Percentiles rank a stretch among this genome's conserved stretches.
These are phyloP conservation scores for Comarum palustre DNA, from an alignment of 306 rosid genomes.

Conservation along the genomic window DNA sequence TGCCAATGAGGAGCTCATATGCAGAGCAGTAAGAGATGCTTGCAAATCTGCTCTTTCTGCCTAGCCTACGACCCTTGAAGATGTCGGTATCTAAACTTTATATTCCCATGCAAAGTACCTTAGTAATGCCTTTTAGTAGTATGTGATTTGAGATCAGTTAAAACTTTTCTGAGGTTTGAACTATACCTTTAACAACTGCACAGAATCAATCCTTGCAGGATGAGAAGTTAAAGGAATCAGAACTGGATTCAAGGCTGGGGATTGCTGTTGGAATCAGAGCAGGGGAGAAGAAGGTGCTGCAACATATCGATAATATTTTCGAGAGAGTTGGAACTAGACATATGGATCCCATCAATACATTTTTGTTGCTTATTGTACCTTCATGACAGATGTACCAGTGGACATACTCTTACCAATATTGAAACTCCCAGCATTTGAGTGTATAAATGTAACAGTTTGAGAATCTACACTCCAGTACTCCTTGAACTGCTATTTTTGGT, in stretches of 20 bases:
- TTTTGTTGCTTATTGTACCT: neutral
- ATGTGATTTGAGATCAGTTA: neutral
- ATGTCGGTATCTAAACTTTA: conserved; percentile 41
- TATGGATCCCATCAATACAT: neutral
- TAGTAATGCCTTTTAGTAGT: neutral
- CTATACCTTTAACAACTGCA: neutral
- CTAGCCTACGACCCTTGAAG: conserved; percentile 78
- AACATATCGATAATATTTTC: conserved; percentile 65
- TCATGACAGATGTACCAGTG: neutral
- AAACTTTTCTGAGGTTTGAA: neutral
- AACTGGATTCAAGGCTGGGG: conserved; percentile 57
- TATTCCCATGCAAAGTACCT: neutral
- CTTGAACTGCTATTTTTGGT: neutral
- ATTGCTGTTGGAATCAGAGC: conserved; percentile 83
- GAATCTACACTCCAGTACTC: neutral
- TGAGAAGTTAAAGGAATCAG: conserved; percentile 56
- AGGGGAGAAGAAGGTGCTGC: conserved; percentile 84
- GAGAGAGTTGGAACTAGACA: conserved; percentile 61
- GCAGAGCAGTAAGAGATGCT: conserved; percentile 64
- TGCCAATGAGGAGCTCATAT: conserved; percentile 82
- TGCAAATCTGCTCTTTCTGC: conserved; percentile 74
- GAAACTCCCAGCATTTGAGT: neutral
- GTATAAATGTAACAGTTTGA: neutral
- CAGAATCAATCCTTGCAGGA: conserved; percentile 47
- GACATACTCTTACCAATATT: neutral